phyloP scores from a whole-genome alignment of 148 eudicot genomes.

The Gaultheria prostrata region DNA sequence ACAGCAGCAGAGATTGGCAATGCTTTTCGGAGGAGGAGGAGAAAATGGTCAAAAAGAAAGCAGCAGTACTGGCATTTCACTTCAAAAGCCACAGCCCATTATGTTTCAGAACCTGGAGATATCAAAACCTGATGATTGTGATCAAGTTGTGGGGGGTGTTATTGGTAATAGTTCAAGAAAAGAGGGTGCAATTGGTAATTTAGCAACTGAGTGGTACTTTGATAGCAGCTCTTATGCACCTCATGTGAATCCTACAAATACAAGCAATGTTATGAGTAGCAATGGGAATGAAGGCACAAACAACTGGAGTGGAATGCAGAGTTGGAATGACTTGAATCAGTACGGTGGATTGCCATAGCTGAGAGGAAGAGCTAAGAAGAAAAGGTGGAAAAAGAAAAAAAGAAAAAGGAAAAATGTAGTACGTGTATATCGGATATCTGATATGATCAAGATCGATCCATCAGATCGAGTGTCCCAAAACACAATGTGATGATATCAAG shows the following conservation, averaged over 20 bases:
- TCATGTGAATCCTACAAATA: conserved; percentile 15
- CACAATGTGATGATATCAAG: too few species aligned
- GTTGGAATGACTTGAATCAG: conserved; percentile 46
- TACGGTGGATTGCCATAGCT: conserved; percentile 43
- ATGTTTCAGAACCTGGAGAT: conserved; percentile 48
- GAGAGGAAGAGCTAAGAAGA: background rate
- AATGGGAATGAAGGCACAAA: conserved; percentile 21
- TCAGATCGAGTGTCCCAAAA: too few species aligned
- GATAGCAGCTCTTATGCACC: conserved; percentile 37
- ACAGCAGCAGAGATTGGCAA: conserved; percentile 64
- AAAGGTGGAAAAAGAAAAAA: background rate
- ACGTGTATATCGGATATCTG: background rate
- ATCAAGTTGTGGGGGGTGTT: background rate
- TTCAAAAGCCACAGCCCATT: conserved; percentile 39
- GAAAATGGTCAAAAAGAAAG: conserved; percentile 23
- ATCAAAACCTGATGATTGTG: conserved; percentile 16
- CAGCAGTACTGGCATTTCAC: background rate
- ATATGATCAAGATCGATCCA: background rate
- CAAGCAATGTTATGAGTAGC: conserved; percentile 17
- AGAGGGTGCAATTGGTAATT: conserved; percentile 24
- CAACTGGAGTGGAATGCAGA: conserved; percentile 41
- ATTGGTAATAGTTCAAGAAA: conserved; percentile 13
- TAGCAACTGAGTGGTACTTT: conserved; percentile 63
- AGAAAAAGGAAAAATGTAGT: background rate
- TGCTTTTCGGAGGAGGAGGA: conserved; percentile 37